phyloP scores from a whole-genome alignment of 1,284 basidiomycete genomes.

The Rhodotorula mucilaginosa region DNA sequence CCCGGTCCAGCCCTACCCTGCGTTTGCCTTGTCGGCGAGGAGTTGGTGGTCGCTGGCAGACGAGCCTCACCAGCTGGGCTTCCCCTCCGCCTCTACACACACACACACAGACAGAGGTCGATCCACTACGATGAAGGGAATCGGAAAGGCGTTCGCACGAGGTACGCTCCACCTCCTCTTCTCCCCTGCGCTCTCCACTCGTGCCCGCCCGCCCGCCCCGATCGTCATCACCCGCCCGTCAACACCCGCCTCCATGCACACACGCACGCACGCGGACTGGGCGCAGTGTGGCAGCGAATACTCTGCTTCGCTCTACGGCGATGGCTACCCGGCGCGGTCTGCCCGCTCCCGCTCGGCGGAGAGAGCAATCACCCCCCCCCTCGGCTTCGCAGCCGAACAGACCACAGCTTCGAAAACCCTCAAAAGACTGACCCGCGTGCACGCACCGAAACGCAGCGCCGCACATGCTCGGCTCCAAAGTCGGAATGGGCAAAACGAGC shows the following conservation, averaged over 20 bases:
- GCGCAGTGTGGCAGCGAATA: too few species aligned
- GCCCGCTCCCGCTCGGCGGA: too few species aligned
- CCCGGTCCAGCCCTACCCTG: too few species aligned
- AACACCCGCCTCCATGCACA: too few species aligned
- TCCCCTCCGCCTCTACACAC: neutral
- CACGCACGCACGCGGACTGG: too few species aligned
- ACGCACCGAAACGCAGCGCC: conserved; percentile 60
- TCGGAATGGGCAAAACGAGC: conserved; percentile 86
- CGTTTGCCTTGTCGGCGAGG: too few species aligned
- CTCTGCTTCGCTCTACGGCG: too few species aligned
- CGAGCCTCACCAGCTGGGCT: neutral
- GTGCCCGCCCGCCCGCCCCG: neutral
- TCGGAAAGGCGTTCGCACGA: conserved; percentile 28
- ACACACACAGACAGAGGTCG: too few species aligned
- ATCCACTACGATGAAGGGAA: conserved; percentile 16
- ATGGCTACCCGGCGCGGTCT: too few species aligned
- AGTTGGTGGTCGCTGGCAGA: too few species aligned
- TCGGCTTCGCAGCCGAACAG: neutral
- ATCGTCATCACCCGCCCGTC: neutral
- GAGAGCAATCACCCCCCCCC: too few species aligned
- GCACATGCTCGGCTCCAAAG: conserved; percentile 76
- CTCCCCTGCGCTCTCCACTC: neutral
- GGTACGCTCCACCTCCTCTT: neutral
- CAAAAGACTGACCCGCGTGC: neutral
- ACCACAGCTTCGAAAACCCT: neutral